Evolutionary conservation across 2,329 filamentous ascomycete genomes (phyloP).

Genomic region (Apiospora koreana): DNA sequence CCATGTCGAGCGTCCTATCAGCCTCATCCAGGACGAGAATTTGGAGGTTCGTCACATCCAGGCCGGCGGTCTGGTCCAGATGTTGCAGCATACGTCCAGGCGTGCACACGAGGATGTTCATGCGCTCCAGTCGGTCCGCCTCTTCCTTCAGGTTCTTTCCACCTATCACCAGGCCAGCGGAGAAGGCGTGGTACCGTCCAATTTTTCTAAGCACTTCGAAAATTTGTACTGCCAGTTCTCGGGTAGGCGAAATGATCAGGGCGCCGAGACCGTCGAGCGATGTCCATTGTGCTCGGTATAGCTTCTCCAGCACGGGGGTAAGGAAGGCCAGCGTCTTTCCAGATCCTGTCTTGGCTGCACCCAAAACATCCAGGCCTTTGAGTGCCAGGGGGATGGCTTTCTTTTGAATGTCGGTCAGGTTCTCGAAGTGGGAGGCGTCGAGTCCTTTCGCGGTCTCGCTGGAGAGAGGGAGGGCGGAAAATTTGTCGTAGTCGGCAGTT

Average conservation of each 20-base stretch:
- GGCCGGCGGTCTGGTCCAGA: constrained; percentile 86
- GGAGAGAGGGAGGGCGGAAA: constrained; percentile 85
- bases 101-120: constrained; percentile 97
- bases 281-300: constrained; percentile 87
- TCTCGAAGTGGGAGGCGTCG: constrained; percentile 83
- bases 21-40: constrained; percentile 95
- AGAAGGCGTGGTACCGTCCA: constrained; percentile 85
- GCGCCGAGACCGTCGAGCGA: constrained; percentile 90
- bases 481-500: constrained; percentile 61
- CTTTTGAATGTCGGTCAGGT: constrained; percentile 87
- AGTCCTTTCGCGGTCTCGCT: constrained; percentile 77
- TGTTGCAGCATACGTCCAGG: constrained; percentile 95
- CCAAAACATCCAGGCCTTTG: constrained; percentile 84
- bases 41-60: constrained; percentile 88
- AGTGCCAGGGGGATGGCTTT: constrained; percentile 86
- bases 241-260: constrained; percentile 88
- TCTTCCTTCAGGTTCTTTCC: constrained; percentile 89
- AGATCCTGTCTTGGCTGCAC: constrained; percentile 92
- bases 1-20: constrained; percentile 97
- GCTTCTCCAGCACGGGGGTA: constrained; percentile 86
- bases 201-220: constrained; percentile 93
- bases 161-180: constrained; percentile 89
- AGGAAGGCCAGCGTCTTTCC: constrained; percentile 95
- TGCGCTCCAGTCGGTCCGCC: constrained; percentile 78
- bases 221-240: constrained; percentile 94